phyloP scores from a whole-genome alignment of 192 early-diverging fungal genomes.

The Chytriomyces hyalinus region DNA sequence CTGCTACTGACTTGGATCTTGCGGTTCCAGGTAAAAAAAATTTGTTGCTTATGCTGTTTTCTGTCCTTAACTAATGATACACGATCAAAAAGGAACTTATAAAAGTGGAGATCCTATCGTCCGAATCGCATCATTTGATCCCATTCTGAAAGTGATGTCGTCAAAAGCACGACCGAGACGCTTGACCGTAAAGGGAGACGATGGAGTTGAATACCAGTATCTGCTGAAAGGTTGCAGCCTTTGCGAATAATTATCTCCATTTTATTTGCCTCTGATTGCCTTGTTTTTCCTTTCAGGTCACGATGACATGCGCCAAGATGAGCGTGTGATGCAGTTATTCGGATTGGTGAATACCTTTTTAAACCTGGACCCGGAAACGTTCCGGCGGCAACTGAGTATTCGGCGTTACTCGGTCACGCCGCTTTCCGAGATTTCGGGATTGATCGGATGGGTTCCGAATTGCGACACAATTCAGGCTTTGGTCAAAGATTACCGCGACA shows the following conservation, averaged over 20 bases:
- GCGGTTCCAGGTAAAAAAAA: slow-evolving; percentile 70
- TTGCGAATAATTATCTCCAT: not conserved
- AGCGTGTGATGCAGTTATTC: slow-evolving; percentile 92
- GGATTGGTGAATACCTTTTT: slow-evolving; percentile 85
- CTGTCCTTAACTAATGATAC: no score
- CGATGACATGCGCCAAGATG: slow-evolving; percentile 91
- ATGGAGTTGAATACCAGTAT: slow-evolving; percentile 83
- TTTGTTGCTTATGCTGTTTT: no score
- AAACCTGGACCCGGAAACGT: slow-evolving; percentile 72
- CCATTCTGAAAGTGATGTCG: slow-evolving; percentile 69
- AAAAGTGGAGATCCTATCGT: slow-evolving; percentile 78
- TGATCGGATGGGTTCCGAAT: slow-evolving; percentile 83
- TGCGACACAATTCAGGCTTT: slow-evolving; percentile 77
- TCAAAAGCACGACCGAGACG: slow-evolving; percentile 85
- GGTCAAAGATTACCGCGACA: slow-evolving; percentile 76
- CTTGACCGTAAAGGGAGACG: slow-evolving; percentile 74
- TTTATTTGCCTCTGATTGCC: not conserved
- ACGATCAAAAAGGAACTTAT: slow-evolving; percentile 60
- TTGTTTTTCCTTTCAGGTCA: slow-evolving; percentile 45
- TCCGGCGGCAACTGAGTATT: slow-evolving; percentile 81
- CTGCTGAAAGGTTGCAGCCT: slow-evolving; percentile 73
- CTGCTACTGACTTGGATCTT: slow-evolving; percentile 75
- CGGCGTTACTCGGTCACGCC: slow-evolving; percentile 80
- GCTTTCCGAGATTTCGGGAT: slow-evolving; percentile 81
- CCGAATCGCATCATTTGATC: slow-evolving; percentile 73